phyloP scores from a whole-genome alignment of 2,329 filamentous ascomycete species.

The Diaporthe citrichinensis region DNA sequence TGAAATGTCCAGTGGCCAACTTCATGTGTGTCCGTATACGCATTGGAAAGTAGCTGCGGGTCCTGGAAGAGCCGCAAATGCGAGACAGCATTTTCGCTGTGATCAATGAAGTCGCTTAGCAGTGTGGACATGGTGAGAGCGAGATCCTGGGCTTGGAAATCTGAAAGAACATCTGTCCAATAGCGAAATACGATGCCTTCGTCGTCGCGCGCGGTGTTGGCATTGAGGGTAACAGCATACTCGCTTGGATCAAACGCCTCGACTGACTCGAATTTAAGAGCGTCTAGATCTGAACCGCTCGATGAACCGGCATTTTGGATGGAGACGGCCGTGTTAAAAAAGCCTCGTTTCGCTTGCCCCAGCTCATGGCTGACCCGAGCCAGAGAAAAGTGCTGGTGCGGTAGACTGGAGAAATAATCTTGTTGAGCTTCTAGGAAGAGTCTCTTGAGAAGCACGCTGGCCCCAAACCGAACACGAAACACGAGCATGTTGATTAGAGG shows the following conservation, averaged over 20 bases:
- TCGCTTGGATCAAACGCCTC: constrained; percentile 20
- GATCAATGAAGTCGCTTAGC: background rate
- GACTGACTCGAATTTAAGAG: background rate
- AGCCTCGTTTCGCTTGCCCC: constrained; percentile 1
- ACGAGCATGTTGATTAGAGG: constrained; percentile 17
- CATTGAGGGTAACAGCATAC: constrained; percentile 13
- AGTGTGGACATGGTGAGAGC: background rate
- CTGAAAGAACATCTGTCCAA: constrained; percentile 8
- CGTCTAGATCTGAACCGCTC: background rate
- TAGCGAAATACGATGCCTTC: background rate
- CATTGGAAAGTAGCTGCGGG: background rate
- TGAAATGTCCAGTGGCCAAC: background rate
- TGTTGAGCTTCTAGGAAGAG: background rate
- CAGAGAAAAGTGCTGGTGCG: constrained; percentile 11
- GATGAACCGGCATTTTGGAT: background rate
- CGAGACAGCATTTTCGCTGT: background rate
- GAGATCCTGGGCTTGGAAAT: constrained; percentile 6
- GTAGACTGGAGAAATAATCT: constrained; percentile 1
- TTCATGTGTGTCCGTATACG: background rate
- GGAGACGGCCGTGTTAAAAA: constrained; percentile 5
- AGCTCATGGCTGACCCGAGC: constrained; percentile 8
- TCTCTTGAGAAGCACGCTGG: background rate
- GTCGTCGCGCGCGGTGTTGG: constrained; percentile 5
- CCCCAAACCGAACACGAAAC: background rate
- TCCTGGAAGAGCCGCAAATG: background rate